These are phyloP conservation scores for Solanum infundibuliforme DNA, from an alignment of 257 asterid species.

Conservation along the genomic window DNA sequence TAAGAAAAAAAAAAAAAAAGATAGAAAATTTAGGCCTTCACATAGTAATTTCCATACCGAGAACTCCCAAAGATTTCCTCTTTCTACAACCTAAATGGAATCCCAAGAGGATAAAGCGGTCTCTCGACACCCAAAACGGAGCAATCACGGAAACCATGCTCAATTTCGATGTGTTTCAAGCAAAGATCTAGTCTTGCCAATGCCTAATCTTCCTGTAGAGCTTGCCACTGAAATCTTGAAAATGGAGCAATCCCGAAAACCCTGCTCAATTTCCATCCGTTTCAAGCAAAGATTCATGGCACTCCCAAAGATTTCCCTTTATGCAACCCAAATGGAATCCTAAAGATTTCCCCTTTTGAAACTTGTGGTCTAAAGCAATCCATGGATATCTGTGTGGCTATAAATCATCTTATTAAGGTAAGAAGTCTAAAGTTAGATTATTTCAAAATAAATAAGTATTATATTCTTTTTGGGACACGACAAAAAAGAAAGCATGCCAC, in stretches of 20 bases:
- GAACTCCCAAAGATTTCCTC: not conserved
- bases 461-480: not conserved
- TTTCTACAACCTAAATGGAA: not conserved
- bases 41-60: not conserved
- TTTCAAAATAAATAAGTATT: not conserved
- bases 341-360: too few relatives aligned
- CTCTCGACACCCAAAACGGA: not conserved
- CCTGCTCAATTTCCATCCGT: not conserved
- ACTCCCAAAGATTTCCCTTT: too few relatives aligned
- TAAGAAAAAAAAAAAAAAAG: not conserved
- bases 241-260: not conserved
- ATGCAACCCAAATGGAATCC: too few relatives aligned
- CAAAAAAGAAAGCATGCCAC: not conserved
- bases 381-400: not conserved
- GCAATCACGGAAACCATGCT: not conserved
- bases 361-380: not conserved
- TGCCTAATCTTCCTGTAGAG: conserved; percentile 8
- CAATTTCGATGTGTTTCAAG: not conserved
- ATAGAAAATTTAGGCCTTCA: not conserved
- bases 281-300: not conserved
- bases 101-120: not conserved
- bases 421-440: not conserved
- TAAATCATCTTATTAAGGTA: not conserved
- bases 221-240: not conserved
- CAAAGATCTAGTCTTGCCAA: conserved; percentile 29